Percentiles rank a stretch among this genome's conserved stretches.
These are phyloP conservation scores for Rhododendron mucronatum DNA, from an alignment of 148 eudicot genomes.

Conservation along the genomic window DNA sequence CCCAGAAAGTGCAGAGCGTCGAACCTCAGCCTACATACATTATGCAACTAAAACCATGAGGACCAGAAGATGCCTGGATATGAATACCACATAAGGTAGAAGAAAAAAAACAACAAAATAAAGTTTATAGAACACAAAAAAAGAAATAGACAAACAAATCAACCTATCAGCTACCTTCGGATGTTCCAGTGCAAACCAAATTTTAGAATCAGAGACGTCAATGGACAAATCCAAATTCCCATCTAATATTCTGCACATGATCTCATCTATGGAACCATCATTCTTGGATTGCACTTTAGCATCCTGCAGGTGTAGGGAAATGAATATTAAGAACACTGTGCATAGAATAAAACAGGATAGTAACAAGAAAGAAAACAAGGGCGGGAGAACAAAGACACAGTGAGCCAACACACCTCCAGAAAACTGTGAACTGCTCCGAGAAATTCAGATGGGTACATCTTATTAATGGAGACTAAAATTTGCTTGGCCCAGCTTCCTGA, in stretches of 20 bases:
- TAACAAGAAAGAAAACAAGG: slow-evolving; percentile 1
- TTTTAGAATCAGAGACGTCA: slow-evolving; percentile 52
- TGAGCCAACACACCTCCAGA: slow-evolving; percentile 42
- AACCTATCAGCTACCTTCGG: slow-evolving; percentile 46
- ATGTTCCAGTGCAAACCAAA: slow-evolving; percentile 85
- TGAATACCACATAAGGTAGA: background rate
- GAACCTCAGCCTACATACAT: slow-evolving; percentile 54
- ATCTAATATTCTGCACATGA: slow-evolving; percentile 60
- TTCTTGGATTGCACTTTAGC: slow-evolving; percentile 54
- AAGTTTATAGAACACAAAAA: background rate
- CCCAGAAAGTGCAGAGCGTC: slow-evolving; percentile 48
- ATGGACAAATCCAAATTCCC: slow-evolving; percentile 38
- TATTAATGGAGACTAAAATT: slow-evolving; percentile 44
- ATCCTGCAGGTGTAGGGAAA: slow-evolving; percentile 24
- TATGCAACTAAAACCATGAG: background rate
- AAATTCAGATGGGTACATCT: slow-evolving; percentile 60
- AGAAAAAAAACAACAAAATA: background rate
- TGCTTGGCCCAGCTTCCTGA: slow-evolving; percentile 52
- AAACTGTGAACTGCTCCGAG: slow-evolving; percentile 58
- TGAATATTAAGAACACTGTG: background rate
- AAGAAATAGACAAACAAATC: background rate
- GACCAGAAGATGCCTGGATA: background rate
- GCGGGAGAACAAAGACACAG: background rate
- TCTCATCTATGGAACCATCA: slow-evolving; percentile 40
- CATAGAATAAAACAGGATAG: background rate